Conservation (phyloP, 495 filamentous ascomycete species). For the Hypoxylon fragiforme region DNA sequence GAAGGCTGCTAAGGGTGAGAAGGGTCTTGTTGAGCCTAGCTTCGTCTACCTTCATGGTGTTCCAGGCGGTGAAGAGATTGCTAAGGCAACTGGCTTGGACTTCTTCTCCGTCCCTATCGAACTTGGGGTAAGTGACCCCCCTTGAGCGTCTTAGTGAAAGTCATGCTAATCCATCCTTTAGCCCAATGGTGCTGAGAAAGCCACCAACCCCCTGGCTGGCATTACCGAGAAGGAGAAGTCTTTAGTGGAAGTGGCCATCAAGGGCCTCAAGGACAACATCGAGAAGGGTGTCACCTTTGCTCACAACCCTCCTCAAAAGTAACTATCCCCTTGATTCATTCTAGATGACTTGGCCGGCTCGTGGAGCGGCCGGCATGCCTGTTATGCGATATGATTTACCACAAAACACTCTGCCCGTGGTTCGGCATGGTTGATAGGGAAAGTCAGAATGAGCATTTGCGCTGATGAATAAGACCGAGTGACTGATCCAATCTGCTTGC, state of each 20-base stretch:
- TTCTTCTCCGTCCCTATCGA: conserved; percentile 96
- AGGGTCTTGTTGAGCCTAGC: conserved; percentile 89
- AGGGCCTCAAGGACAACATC: conserved; percentile 88
- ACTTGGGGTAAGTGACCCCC: conserved; percentile 72
- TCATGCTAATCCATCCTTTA: conserved; percentile 43
- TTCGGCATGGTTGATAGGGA: conserved; percentile 40
- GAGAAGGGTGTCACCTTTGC: conserved; percentile 87
- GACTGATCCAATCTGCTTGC: conserved; percentile 40
- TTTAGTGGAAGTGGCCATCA: conserved; percentile 72
- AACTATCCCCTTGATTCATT: conserved; percentile 38
- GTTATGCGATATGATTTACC: conserved; percentile 25
- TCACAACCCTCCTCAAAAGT: conserved; percentile 74
- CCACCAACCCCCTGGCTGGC: conserved; percentile 70
- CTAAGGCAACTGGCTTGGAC: conserved; percentile 78
- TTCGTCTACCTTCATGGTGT: conserved; percentile 93
- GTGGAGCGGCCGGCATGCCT: conserved; percentile 7
- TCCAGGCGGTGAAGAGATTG: conserved; percentile 80
- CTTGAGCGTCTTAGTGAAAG: conserved; percentile 37
- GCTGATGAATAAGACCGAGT: conserved; percentile 34
- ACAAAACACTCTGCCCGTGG: conserved; percentile 18
- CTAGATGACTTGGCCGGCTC: conserved; percentile 26
- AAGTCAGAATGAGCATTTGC: conserved; percentile 31
- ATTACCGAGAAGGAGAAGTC: conserved; percentile 83
- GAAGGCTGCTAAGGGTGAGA: conserved; percentile 83
- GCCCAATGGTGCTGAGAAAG: conserved; percentile 82